Evolutionary conservation across 129 eudicot species (phyloP).

Genomic region (Flaveria trinervia): DNA sequence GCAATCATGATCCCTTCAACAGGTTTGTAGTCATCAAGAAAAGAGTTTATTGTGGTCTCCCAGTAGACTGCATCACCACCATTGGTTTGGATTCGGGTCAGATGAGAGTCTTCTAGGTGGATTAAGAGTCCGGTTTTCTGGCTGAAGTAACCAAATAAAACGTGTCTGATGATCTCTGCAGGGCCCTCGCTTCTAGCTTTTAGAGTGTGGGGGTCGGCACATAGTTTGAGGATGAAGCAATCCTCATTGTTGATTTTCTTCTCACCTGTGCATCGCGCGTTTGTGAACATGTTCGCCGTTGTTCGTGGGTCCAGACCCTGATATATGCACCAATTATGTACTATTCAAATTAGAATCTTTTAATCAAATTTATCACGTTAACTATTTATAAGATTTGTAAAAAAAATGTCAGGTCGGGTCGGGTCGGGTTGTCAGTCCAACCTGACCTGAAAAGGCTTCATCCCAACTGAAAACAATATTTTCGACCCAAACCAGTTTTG

Average conservation of each 20-base stretch:
- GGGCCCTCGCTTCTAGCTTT: conserved; percentile 95
- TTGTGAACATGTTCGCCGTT: conserved; percentile 82
- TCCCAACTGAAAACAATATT: neutral
- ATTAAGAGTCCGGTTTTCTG: conserved; percentile 82
- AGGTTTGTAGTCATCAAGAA: conserved; percentile 76
- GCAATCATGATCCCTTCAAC: conserved; percentile 97
- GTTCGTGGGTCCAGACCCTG: conserved; percentile 94
- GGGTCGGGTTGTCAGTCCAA: too few relatives aligned
- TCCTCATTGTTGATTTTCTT: conserved; percentile 87
- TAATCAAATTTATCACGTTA: neutral
- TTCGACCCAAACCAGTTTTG: neutral
- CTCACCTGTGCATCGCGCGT: conserved; percentile 90
- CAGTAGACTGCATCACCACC: conserved; percentile 96
- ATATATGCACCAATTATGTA: conserved; percentile 5
- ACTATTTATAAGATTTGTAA: neutral
- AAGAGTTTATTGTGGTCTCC: conserved; percentile 97
- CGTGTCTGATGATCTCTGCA: conserved; percentile 91
- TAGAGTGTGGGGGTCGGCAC: conserved; percentile 82
- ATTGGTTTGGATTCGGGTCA: conserved; percentile 81
- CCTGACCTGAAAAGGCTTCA: too few relatives aligned
- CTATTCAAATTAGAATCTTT: neutral
- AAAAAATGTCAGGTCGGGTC: neutral
- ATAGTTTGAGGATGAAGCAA: conserved; percentile 82
- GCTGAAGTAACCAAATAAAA: conserved; percentile 88
- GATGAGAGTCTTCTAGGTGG: conserved; percentile 86